phyloP scores from a whole-genome alignment of 768 basidiomycete genomes.

The Pisolithus orientalis region DNA sequence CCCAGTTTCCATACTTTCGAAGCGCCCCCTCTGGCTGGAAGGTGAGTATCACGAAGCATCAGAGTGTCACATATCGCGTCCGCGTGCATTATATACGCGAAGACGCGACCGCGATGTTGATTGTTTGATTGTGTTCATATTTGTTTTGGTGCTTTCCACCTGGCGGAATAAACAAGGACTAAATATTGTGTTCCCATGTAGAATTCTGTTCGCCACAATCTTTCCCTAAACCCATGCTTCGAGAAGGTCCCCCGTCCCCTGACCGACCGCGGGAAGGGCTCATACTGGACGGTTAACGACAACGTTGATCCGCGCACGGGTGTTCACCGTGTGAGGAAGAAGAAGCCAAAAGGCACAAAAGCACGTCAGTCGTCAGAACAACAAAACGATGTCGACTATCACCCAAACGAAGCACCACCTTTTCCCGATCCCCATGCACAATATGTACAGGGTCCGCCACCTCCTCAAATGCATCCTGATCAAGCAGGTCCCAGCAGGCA shows the following conservation, averaged over 20 bases:
- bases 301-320: conserved; percentile 86
- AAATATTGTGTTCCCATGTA: conserved; percentile 24
- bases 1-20: conserved; percentile 83
- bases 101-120: conserved; percentile 57
- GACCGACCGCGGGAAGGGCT: conserved; percentile 86
- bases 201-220: conserved; percentile 90
- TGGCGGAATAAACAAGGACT: conserved; percentile 26
- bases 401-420: conserved; percentile 38
- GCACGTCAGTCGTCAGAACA: conserved; percentile 47
- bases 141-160: conserved; percentile 40
- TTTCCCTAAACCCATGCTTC: conserved; percentile 86
- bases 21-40: conserved; percentile 89
- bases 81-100: conserved; percentile 7
- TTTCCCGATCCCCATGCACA: conserved; percentile 54
- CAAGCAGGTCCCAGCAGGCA: conserved; percentile 57
- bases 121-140: conserved; percentile 52
- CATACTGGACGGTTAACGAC: conserved; percentile 90
- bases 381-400: conserved; percentile 53
- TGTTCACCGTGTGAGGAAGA: conserved; percentile 84
- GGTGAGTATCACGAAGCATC: conserved; percentile 39
- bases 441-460: conserved; percentile 43
- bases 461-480: conserved; percentile 47
- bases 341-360: conserved; percentile 61
- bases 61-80: not conserved
- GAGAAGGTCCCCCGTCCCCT: conserved; percentile 89